Evolutionary conservation across 768 basidiomycete genomes (phyloP).

Genomic region (Psilocybe tampanensis): DNA sequence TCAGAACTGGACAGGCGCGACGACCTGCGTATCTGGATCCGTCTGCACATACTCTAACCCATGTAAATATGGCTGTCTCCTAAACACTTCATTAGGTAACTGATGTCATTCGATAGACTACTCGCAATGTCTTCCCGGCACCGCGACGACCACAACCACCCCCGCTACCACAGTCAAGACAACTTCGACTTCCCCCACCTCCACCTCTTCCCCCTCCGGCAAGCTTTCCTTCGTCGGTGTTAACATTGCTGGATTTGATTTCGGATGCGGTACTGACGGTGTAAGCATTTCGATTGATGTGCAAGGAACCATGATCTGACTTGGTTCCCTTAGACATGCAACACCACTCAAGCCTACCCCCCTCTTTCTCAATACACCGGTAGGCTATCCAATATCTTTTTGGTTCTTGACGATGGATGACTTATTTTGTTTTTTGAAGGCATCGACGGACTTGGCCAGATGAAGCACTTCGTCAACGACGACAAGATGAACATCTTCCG

Average conservation of each 20-base stretch:
- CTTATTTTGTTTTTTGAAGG: constrained; percentile 20
- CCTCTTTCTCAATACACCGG: constrained; percentile 49
- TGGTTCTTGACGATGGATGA: too few species aligned
- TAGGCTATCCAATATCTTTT: constrained; percentile 12
- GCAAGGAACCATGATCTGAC: not conserved
- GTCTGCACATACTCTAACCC: constrained; percentile 13
- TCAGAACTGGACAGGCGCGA: constrained; percentile 15
- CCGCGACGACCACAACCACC: constrained; percentile 3
- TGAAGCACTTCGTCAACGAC: constrained; percentile 58
- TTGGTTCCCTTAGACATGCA: constrained; percentile 28
- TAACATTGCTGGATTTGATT: constrained; percentile 60
- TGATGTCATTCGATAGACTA: constrained; percentile 3
- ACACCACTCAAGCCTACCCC: constrained; percentile 38
- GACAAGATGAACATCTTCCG: constrained; percentile 62
- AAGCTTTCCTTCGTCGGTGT: constrained; percentile 44
- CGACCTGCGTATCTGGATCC: constrained; percentile 15
- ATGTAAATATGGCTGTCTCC: not conserved
- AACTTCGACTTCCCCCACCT: constrained; percentile 5
- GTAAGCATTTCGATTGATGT: constrained; percentile 8
- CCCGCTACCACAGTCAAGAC: constrained; percentile 10
- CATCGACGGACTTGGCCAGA: constrained; percentile 53
- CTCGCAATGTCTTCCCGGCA: constrained; percentile 18
- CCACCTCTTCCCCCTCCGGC: constrained; percentile 18
- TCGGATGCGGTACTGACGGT: constrained; percentile 50
- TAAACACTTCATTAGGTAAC: not conserved